A percentile compares a stretch with the other conserved stretches of the same genome.
Evolutionary conservation across 352 stramenopile species (phyloP).

Genomic region (Thraustotheca clavata): DNA sequence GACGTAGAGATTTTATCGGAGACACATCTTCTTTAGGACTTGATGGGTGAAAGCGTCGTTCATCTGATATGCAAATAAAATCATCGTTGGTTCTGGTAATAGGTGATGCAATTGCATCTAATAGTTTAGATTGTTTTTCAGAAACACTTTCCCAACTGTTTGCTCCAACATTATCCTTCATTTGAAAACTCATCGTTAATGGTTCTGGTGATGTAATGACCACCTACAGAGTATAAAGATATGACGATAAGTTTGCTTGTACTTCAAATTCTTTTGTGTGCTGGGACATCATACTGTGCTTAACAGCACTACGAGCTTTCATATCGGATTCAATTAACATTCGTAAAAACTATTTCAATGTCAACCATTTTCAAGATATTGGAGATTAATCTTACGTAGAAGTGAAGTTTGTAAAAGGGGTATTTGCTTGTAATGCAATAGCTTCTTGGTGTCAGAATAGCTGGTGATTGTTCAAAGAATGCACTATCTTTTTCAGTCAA

Average conservation of each 20-base stretch:
- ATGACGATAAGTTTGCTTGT: background rate
- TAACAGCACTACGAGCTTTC: constrained; percentile 25
- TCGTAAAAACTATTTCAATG: constrained; percentile 37
- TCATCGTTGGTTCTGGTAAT: background rate
- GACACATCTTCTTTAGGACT: background rate
- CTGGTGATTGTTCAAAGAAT: background rate
- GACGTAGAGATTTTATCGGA: background rate
- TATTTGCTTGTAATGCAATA: constrained; percentile 86
- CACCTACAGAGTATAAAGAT: background rate
- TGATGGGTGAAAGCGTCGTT: background rate
- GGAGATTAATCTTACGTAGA: constrained; percentile 38
- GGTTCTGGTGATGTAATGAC: background rate
- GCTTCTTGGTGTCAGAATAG: constrained; percentile 45
- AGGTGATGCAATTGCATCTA: constrained; percentile 8
- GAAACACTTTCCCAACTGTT: background rate
- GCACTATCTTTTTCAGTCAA: background rate
- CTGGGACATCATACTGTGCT: too few species aligned
- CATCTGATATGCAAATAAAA: background rate
- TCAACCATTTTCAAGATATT: background rate
- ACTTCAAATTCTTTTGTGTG: background rate
- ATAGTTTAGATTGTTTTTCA: background rate
- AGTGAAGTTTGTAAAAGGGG: constrained; percentile 80
- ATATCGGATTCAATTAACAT: constrained; percentile 63
- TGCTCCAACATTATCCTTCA: background rate
- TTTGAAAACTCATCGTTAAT: background rate